phyloP scores from a whole-genome alignment of 2,329 filamentous ascomycete species.

The Chaetomium sp. region DNA sequence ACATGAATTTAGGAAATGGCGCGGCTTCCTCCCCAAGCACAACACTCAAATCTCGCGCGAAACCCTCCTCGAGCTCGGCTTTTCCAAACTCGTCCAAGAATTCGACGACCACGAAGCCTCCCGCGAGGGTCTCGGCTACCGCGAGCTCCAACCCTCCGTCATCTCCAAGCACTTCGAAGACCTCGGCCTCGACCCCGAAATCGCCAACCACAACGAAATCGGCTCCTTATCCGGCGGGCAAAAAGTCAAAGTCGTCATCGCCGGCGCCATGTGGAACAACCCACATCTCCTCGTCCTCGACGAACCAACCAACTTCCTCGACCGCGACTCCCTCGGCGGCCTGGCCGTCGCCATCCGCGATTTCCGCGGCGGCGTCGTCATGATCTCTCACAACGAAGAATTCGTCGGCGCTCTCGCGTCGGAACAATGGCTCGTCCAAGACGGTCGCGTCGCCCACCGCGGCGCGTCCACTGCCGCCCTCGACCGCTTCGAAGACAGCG shows the following conservation, averaged over 20 bases:
- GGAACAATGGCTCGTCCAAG: slow-evolving; percentile 92
- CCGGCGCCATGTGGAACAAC: slow-evolving; percentile 98
- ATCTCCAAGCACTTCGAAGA: slow-evolving; percentile 99
- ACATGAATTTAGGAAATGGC: slow-evolving; percentile 64
- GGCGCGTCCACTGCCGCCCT: slow-evolving; percentile 66
- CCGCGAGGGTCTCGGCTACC: slow-evolving; percentile 96
- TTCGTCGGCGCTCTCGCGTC: slow-evolving; percentile 93
- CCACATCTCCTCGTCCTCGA: slow-evolving; percentile 94
- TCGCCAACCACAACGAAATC: slow-evolving; percentile 98
- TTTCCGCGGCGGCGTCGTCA: slow-evolving; percentile 96
- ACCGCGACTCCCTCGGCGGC: slow-evolving; percentile 93
- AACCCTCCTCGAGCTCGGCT: slow-evolving; percentile 78
- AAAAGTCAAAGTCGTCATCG: slow-evolving; percentile 98
- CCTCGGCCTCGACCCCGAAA: slow-evolving; percentile 90
- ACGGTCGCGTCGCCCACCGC: slow-evolving; percentile 80
- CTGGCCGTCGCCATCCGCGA: slow-evolving; percentile 96
- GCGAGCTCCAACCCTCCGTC: slow-evolving; percentile 82
- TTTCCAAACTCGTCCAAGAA: slow-evolving; percentile 90
- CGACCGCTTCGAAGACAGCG: slow-evolving; percentile 80
- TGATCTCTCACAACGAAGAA: slow-evolving; percentile 99
- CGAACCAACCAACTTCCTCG: slow-evolving; percentile 98
- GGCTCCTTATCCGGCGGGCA: slow-evolving; percentile 92
- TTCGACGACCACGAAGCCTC: slow-evolving; percentile 98
- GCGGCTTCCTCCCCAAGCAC: slow-evolving; percentile 78
- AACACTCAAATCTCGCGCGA: slow-evolving; percentile 92